phyloP scores from a whole-genome alignment of 2,329 filamentous ascomycete genomes.

The Cladosporium cucumerinum region DNA sequence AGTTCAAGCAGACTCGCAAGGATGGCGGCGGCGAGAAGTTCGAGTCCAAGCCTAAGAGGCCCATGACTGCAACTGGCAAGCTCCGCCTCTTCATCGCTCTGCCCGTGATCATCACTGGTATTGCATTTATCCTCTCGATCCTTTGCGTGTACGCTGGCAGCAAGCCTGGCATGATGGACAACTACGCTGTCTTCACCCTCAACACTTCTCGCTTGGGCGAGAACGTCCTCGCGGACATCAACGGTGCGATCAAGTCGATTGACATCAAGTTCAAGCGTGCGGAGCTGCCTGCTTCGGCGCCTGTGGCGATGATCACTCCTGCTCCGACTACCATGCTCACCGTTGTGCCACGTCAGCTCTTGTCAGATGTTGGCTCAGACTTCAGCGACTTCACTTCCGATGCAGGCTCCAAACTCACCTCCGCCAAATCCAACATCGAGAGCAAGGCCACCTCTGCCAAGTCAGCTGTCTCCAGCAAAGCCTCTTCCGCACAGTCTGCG shows the following conservation, averaged over 20 bases:
- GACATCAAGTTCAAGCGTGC: slow-evolving; percentile 22
- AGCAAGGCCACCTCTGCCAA: slow-evolving; percentile 24
- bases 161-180: slow-evolving; percentile 54
- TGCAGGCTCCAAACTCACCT: neutral
- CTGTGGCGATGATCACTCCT: slow-evolving; percentile 14
- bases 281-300: slow-evolving; percentile 12
- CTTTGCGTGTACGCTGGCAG: slow-evolving; percentile 61
- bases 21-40: slow-evolving; percentile 1
- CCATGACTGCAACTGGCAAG: slow-evolving; percentile 6
- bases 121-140: slow-evolving; percentile 56
- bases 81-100: slow-evolving; percentile 16
- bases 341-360: slow-evolving; percentile 18
- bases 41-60: neutral
- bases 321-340: slow-evolving; percentile 24
- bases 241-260: slow-evolving; percentile 25
- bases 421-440: slow-evolving; percentile 17
- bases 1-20: slow-evolving; percentile 7
- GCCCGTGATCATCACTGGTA: slow-evolving; percentile 43
- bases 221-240: slow-evolving; percentile 31
- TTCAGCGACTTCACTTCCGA: slow-evolving; percentile 21
- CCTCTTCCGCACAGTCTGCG: slow-evolving; percentile 21
- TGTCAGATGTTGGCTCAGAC: neutral
- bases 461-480: slow-evolving; percentile 25
- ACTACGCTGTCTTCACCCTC: slow-evolving; percentile 56
- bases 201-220: slow-evolving; percentile 56